Evolutionary conservation across 305 asterid species (phyloP), one percentile per base, ranked within the genome.

Genomic region (Fraxinus floribunda): DNA sequence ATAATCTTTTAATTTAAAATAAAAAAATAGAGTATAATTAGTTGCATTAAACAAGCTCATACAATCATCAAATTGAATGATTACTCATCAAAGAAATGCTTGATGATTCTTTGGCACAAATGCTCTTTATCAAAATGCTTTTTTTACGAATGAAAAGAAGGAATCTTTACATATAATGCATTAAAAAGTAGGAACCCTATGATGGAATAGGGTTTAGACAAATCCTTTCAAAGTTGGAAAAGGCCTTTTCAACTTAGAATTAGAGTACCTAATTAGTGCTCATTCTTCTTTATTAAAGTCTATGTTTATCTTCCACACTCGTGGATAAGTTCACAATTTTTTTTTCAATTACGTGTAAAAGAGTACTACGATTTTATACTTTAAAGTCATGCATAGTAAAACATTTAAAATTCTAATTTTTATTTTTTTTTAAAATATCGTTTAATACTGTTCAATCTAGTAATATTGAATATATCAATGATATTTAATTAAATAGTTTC

Each of bases 21-120:
- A n/a, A 36, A 32, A 29, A 46, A 46, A 3, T 30, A 9, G 34
- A 76, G 78, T 22, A 84, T 86, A 79, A 83, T 86, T 78, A 76
- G 26, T 79, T 44, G 81, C 85, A 82, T 84, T 83, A 35, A 78
- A 83, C 78, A 71, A 79, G 77, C 78, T 79, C 76, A 80, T 64
- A 83, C 88, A 86, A 86, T 87, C 84, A 87, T 85, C 81, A 83
- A 87, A 78, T 16, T 70, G 71, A 85, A 85, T 82, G 84, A 79
- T 84, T 84, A 86, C 83, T 79, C 39, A 83, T 80, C 75, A 75
- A 41, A 73, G n/a, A 60, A 85, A 36, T 26, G 74, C 30, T 80
- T 78, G 70, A 71, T 82, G 80, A 76, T 72, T 83, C 80, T 78
- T 85, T 16, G 29, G 81, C 77, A 76, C 74, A 78, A 85, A 78